Evolutionary conservation across 1,139 yeast species (phyloP).

Genomic region (Ashbya aceris): DNA sequence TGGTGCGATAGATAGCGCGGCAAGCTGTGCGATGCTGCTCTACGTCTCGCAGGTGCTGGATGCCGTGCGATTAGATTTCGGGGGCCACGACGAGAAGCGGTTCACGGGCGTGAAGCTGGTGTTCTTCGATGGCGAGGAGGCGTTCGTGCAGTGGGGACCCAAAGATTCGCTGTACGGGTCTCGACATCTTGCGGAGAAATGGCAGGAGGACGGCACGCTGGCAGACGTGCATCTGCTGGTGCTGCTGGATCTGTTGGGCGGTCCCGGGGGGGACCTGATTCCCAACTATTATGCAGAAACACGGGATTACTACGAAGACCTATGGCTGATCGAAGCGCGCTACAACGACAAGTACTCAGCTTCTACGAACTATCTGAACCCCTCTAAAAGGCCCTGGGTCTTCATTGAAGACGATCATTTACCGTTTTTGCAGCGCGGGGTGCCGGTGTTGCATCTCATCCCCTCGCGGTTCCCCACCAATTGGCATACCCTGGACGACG

Average conservation of each 20-base stretch:
- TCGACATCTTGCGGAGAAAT: slow-evolving; percentile 36
- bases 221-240: slow-evolving; percentile 35
- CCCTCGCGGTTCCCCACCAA: slow-evolving; percentile 40
- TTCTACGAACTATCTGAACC: slow-evolving; percentile 14
- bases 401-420: slow-evolving; percentile 44
- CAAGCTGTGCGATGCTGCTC: slow-evolving; percentile 44
- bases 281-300: slow-evolving; percentile 41
- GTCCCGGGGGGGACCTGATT: slow-evolving; percentile 24
- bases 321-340: slow-evolving; percentile 29
- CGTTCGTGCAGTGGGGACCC: slow-evolving; percentile 40
- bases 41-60: slow-evolving; percentile 35
- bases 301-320: slow-evolving; percentile 32
- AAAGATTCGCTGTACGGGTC: slow-evolving; percentile 50
- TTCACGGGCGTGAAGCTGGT: slow-evolving; percentile 38
- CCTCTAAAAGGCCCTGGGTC: slow-evolving; percentile 15
- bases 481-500: slow-evolving; percentile 41
- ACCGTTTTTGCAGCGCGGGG: slow-evolving; percentile 40
- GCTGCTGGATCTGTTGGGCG: slow-evolving; percentile 43
- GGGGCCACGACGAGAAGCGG: slow-evolving; percentile 7
- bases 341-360: slow-evolving; percentile 15
- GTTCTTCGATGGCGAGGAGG: slow-evolving; percentile 56
- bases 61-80: slow-evolving; percentile 6
- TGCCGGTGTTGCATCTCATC: slow-evolving; percentile 42
- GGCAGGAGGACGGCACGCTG: slow-evolving; percentile 27
- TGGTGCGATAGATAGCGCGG: slow-evolving; percentile 53